Conservation (phyloP, 257 asterid species). For the Avicennia marina region DNA sequence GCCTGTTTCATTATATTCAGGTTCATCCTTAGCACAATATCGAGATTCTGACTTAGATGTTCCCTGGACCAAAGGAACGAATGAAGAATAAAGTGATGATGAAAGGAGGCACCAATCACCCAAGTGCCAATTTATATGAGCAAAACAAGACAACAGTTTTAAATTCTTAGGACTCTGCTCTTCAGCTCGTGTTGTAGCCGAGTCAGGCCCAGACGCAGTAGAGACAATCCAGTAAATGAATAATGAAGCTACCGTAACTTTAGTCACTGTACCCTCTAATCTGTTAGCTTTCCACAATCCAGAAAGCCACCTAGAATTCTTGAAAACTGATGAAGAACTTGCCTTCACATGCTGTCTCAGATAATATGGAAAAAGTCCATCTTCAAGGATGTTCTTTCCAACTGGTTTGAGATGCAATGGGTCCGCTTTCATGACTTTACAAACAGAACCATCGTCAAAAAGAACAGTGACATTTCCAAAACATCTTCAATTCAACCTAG, state of each 20-base stretch:
- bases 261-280: constrained; percentile 81
- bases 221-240: constrained; percentile 95
- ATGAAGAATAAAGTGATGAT: too few species aligned
- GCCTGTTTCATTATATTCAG: too few species aligned
- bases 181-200: constrained; percentile 76
- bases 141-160: background rate
- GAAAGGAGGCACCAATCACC: too few species aligned
- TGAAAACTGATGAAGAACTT: constrained; percentile 81
- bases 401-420: constrained; percentile 78
- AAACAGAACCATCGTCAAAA: constrained; percentile 92
- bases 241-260: constrained; percentile 90
- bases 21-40: too few species aligned
- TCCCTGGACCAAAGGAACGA: too few species aligned
- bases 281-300: constrained; percentile 92
- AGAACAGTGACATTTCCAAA: constrained; percentile 83
- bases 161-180: constrained; percentile 44
- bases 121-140: too few species aligned
- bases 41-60: too few species aligned
- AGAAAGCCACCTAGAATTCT: constrained; percentile 90
- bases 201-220: constrained; percentile 90
- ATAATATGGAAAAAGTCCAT: constrained; percentile 89
- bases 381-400: constrained; percentile 70
- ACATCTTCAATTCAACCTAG: constrained; percentile 92
- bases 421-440: constrained; percentile 90
- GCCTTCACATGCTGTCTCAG: constrained; percentile 97